phyloP scores from a whole-genome alignment of 2,329 filamentous ascomycete genomes.

The Moelleriella libera region DNA sequence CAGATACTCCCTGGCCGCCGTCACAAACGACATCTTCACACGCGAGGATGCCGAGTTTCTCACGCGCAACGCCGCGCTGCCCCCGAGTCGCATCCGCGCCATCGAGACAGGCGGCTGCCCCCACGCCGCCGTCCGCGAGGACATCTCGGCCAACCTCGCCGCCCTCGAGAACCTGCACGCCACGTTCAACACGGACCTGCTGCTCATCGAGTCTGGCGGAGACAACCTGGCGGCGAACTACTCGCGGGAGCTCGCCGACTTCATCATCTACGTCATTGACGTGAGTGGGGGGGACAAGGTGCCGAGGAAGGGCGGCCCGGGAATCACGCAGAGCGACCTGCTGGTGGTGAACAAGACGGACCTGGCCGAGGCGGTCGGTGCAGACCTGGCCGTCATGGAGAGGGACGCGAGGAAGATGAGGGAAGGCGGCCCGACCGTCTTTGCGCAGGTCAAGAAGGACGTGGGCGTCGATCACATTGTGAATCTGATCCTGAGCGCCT shows the following conservation, averaged over 20 bases:
- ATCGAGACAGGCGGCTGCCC: conserved; percentile 97
- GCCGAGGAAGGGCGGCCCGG: conserved; percentile 86
- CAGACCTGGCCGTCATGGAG: conserved; percentile 89
- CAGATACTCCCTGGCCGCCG: conserved; percentile 76
- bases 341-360: conserved; percentile 97
- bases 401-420: conserved; percentile 86
- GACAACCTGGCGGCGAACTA: conserved; percentile 98
- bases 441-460: conserved; percentile 91
- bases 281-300: conserved; percentile 95
- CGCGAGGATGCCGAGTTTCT: conserved; percentile 97
- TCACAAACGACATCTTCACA: conserved; percentile 99
- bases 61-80: conserved; percentile 70
- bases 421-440: conserved; percentile 88
- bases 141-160: conserved; percentile 86
- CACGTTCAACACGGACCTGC: conserved; percentile 64
- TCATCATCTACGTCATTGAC: conserved; percentile 97
- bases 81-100: conserved; percentile 71
- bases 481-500: conserved; percentile 76
- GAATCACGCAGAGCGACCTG: conserved; percentile 91
- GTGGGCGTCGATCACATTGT: conserved; percentile 78
- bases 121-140: conserved; percentile 92
- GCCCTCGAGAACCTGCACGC: conserved; percentile 80
- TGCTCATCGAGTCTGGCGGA: conserved; percentile 90
- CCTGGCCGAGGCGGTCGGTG: conserved; percentile 77
- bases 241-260: conserved; percentile 85